Evolutionary conservation across 2,329 filamentous ascomycete genomes (phyloP).

Genomic region (Sclerotinia borealis): DNA sequence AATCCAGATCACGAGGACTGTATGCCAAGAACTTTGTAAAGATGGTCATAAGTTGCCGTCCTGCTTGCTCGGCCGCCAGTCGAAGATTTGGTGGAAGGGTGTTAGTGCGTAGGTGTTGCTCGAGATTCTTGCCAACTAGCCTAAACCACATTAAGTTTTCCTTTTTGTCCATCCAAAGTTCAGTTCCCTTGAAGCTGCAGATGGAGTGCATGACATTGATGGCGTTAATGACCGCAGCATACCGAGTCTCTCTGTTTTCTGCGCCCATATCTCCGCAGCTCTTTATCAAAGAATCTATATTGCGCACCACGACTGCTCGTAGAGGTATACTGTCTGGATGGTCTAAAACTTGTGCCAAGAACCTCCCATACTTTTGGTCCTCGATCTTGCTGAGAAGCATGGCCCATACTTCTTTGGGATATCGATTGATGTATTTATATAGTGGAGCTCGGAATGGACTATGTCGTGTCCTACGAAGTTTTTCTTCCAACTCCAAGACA

Average conservation of each 20-base stretch:
- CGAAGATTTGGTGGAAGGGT: constrained; percentile 66
- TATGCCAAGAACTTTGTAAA: constrained; percentile 74
- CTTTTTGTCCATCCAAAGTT: constrained; percentile 64
- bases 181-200: constrained; percentile 55
- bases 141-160: constrained; percentile 56
- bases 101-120: constrained; percentile 65
- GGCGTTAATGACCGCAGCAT: constrained; percentile 71
- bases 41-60: constrained; percentile 80
- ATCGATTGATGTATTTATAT: constrained; percentile 89
- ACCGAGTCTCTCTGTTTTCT: constrained; percentile 63
- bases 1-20: constrained; percentile 70
- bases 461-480: constrained; percentile 76
- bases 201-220: constrained; percentile 81
- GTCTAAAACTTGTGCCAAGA: constrained; percentile 80
- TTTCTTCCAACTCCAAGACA: constrained; percentile 82
- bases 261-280: constrained; percentile 57
- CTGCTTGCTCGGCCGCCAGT: constrained; percentile 80
- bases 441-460: constrained; percentile 89
- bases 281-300: constrained; percentile 66
- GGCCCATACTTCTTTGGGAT: constrained; percentile 79
- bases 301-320: constrained; percentile 66
- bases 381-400: constrained; percentile 75
- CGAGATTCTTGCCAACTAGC: constrained; percentile 68
- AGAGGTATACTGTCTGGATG: constrained; percentile 69
- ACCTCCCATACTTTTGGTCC: constrained; percentile 80